Conservation (phyloP, 805 yeast species). For the Hanseniaspora jakobsenii region DNA sequence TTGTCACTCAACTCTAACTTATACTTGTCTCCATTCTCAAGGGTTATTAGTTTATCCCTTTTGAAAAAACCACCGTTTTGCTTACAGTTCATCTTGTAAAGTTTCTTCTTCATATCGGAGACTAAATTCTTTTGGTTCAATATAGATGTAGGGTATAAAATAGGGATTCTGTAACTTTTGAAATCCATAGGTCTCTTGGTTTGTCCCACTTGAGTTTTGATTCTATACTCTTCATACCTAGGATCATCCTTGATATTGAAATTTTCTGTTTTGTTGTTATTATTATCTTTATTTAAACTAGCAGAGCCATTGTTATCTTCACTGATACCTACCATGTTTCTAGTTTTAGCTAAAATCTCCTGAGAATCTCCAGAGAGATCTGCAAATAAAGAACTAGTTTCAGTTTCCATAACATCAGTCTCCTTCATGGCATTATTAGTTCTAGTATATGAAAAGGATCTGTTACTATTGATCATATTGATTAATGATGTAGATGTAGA, state of each 20-base stretch:
- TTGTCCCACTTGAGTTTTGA: slow-evolving; percentile 6
- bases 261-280: no score
- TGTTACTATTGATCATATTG: no score
- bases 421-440: no score
- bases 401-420: background rate
- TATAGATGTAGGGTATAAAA: slow-evolving; percentile 31
- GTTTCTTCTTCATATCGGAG: slow-evolving; percentile 56
- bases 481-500: no score
- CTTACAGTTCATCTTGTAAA: slow-evolving; percentile 51
- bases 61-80: slow-evolving; percentile 58
- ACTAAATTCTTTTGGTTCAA: slow-evolving; percentile 37
- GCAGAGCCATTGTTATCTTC: no score
- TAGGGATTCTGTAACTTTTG: slow-evolving; percentile 14
- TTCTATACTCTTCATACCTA: slow-evolving; percentile 6
- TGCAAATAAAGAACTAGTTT: slow-evolving; percentile 1
- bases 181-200: slow-evolving; percentile 10
- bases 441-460: no score
- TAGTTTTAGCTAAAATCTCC: slow-evolving; percentile 1
- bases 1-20: slow-evolving; percentile 41
- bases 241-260: slow-evolving; percentile 13
- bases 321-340: background rate
- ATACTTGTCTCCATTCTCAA: slow-evolving; percentile 28
- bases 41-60: slow-evolving; percentile 35
- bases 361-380: slow-evolving; percentile 4
- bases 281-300: no score